phyloP scores from a whole-genome alignment of 169 alveolate genomes.

The Eimeria brunetti region DNA sequence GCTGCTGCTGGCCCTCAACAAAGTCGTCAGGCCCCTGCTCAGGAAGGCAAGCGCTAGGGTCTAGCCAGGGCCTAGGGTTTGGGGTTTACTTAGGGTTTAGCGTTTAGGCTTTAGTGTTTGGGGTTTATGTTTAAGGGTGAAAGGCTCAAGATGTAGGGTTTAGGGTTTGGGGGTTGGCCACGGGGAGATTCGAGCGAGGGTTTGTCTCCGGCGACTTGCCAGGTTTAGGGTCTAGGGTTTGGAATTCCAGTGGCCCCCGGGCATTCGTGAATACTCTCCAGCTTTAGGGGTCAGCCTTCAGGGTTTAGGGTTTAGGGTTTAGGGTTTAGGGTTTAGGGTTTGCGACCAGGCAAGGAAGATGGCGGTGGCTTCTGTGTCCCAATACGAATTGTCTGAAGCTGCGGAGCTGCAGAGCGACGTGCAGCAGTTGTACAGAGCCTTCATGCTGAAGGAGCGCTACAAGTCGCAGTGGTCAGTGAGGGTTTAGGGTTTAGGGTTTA shows the following conservation, averaged over 20 bases:
- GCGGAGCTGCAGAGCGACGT: slow-evolving; percentile 57
- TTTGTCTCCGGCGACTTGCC: background rate
- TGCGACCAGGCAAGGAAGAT: slow-evolving; percentile 53
- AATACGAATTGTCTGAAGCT: slow-evolving; percentile 49
- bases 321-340: slow-evolving; percentile 40
- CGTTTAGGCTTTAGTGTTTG: background rate
- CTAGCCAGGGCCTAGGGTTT: background rate
- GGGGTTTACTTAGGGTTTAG: slow-evolving; percentile 14
- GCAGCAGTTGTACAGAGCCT: slow-evolving; percentile 36
- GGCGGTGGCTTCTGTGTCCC: slow-evolving; percentile 68
- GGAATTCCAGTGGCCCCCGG: no score
- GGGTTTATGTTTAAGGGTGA: background rate
- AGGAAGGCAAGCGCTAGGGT: slow-evolving; percentile 34
- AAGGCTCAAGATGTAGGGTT: background rate
- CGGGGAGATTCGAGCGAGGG: background rate
- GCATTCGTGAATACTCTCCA: no score
- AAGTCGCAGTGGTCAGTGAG: slow-evolving; percentile 22
- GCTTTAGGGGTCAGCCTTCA: no score
- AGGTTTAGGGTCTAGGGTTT: background rate
- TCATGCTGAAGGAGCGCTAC: slow-evolving; percentile 7
- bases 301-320: background rate
- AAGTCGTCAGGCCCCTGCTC: slow-evolving; percentile 54
- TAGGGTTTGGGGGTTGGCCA: background rate
- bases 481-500: slow-evolving; percentile 18
- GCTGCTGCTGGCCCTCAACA: slow-evolving; percentile 12